A percentile compares a stretch with the other conserved stretches of the same genome.
phyloP scores from a whole-genome alignment of 2,329 filamentous ascomycete genomes.

The Ceratocystis papillata region DNA sequence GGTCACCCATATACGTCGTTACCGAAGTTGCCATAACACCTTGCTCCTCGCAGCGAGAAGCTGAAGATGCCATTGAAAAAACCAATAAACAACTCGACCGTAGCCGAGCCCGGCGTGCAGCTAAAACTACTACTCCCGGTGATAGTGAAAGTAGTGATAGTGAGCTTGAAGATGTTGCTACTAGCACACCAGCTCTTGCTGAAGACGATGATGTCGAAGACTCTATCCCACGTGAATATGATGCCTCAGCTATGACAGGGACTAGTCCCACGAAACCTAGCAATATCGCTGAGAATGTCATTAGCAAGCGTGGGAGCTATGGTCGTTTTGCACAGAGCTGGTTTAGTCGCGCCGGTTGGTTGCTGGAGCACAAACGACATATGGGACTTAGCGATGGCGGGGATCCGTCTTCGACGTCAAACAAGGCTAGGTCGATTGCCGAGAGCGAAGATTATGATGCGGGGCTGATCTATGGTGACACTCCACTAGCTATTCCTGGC shows the following conservation, averaged over 20 bases:
- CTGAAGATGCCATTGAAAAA: slow-evolving; percentile 56
- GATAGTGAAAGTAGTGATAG: slow-evolving; percentile 25
- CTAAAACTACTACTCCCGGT: neutral
- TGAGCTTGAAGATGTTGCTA: slow-evolving; percentile 37
- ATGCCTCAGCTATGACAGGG: slow-evolving; percentile 28
- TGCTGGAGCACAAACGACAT: slow-evolving; percentile 55
- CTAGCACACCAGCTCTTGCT: slow-evolving; percentile 31
- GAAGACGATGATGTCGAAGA: slow-evolving; percentile 38
- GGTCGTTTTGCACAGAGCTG: slow-evolving; percentile 81
- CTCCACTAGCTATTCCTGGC: neutral
- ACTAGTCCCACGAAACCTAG: slow-evolving; percentile 34
- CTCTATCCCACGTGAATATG: slow-evolving; percentile 31
- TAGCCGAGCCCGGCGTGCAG: slow-evolving; percentile 6
- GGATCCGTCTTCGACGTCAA: slow-evolving; percentile 21
- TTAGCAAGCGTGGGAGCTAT: slow-evolving; percentile 70
- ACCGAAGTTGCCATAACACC: slow-evolving; percentile 88
- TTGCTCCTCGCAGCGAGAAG: slow-evolving; percentile 63
- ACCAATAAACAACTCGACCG: slow-evolving; percentile 37
- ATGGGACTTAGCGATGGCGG: slow-evolving; percentile 52
- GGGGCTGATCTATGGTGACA: slow-evolving; percentile 20
- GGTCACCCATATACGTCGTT: slow-evolving; percentile 72
- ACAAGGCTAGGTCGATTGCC: slow-evolving; percentile 34
- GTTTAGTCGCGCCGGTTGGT: slow-evolving; percentile 81
- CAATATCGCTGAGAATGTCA: slow-evolving; percentile 80
- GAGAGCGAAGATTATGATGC: slow-evolving; percentile 22